Evolutionary conservation across 192 early-diverging fungal genomes (phyloP), one percentile per base, ranked within the genome.

Genomic region (Phycomyces blakesleeanus): DNA sequence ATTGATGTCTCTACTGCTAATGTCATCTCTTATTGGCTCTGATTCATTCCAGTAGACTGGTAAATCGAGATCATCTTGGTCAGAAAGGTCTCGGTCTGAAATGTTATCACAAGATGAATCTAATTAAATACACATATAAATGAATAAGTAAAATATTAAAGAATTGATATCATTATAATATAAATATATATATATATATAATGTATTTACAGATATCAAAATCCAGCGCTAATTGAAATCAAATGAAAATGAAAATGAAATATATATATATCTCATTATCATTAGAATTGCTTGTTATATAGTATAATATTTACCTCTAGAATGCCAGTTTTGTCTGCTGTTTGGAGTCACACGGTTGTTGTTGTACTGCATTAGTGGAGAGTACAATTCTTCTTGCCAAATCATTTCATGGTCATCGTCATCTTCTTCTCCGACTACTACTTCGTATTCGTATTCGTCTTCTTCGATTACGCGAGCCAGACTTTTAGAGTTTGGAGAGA

Each of bases 41-140:
- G 61, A 53, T 54, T 40, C 61, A 55, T 63, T 63, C 21, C 61
- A 38, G 40, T 37, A 63, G n/a, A 54, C 39, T 25, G 20, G 22
- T 26, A 63, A 40, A 26, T 53, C 50, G 10, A 18, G n/a, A 54
- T 68, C 21, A 11, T 54, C 44, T 51, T 69, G 4, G 42, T 51
- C 34, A 9, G 55, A 27, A 22, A 57, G 29, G 29, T 34, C 29
- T 34, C 29, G 49, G 16, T 39, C 24, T n/a, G n/a, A n/a, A n/a
- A n/a, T n/a, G n/a, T n/a, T n/a, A 61, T 57, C 39, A 20, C 49
- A 41, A 12, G 40, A 53, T 21, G 58, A 47, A n/a, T 49, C 37
- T 29, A 25, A 51, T n/a, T 41, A 22, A 25, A 68, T n/a, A 15
- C 8, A 54, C 21, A 54, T n/a, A n/a, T n/a, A n/a, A n/a, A n/a